Evolutionary conservation across 805 yeast genomes (phyloP), one percentile per base, ranked within the genome.

Genomic region (Ogataea minuta): DNA sequence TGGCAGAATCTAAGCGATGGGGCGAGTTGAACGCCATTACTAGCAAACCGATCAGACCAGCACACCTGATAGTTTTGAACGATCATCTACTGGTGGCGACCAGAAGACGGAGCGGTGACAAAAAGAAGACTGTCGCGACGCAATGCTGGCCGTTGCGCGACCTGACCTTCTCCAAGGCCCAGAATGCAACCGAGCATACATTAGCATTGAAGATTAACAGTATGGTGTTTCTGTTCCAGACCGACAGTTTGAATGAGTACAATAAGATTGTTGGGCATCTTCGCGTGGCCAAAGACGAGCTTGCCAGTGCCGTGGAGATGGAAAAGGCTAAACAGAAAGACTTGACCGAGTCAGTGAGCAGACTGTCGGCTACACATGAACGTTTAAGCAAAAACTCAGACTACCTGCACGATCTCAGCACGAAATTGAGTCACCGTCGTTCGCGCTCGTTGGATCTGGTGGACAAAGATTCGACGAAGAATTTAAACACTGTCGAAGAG

Each of bases 1-100:
- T 87, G 13, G 74, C 79, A 8, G 93, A 89, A 52, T 79, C 88
- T 57, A 83, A 84, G 2, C 74, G 89, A 34, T 90, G 96, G 96
- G 77, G 74, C 42, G 96, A 89, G 60, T 65, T 90, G 44, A 89
- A 88, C 53, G 77, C 84, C 2, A 89, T 93, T 0, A 87, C 95
- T 9, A 79, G 87, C 76, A 86, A 86, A 57, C 81, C 89, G 1
- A 68, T 81, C 23, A 80, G 84, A 49, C 81, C 87, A 2, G 79
- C 83, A 4, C 95, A 84, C 53, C 59, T 90, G 31, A 84, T 85
- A 52, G 61, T 90, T 7, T 67, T 90, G 49, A 89, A 84, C 55
- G 97, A 90, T 59, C 71, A 81, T 52, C 58, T 89, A 1, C 62
- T 90, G 41, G 69, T 90, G 26, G 95, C 96, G 0, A 71, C 85